Base-by-base conservation (phyloP, 164 flowering plant species). In the Houttuynia cordata region DNA sequence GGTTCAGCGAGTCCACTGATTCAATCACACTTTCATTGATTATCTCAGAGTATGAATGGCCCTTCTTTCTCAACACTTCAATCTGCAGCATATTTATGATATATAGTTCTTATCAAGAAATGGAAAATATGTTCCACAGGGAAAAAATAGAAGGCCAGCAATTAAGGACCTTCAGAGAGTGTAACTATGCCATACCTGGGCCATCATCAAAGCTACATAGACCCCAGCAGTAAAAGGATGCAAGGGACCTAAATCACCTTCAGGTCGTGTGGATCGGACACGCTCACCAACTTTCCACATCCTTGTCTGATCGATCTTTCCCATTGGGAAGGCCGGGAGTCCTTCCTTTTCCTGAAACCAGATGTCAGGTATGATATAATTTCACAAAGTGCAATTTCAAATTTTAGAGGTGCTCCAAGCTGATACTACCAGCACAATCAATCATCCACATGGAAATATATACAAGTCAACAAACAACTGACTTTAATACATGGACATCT, bases 201-300 rank as follows among this genome's bases (percentile, higher is more conserved):
- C 96, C 97, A 93, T 93, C 98, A 93, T 93, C 58, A 83, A 56
- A 37, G 98, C 98, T 64, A 85, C 86, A 67, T 57, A 93, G 68
- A 90, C 97, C 56, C 97, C 98, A 30, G 97, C 98, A 50, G 98
- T 90, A 75, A 93, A 89, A 47, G 97, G 94, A 66, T 81, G 69
- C 42, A 90, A 63, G 8, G 94, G 96, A 40, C 97, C 94, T 45
- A 93, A 71, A 69, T 93, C 98, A 64, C 92, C 98, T 13, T 73
- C 73, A 24, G 89, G 90, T 7, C 98, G 75, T 56, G 73, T 55
- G 37, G 88, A 64, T 24, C 97, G 71, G 18, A 92, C 96, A 8
- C 70, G 77, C 71, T 88, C 91, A 75, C 97, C 97, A 30, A 93
- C 97, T 69, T 86, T 87, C 98, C 97, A 93, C 98, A 93, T 93